phyloP scores from a whole-genome alignment of 2,329 filamentous ascomycete species.

The Fusarium coffeatum region DNA sequence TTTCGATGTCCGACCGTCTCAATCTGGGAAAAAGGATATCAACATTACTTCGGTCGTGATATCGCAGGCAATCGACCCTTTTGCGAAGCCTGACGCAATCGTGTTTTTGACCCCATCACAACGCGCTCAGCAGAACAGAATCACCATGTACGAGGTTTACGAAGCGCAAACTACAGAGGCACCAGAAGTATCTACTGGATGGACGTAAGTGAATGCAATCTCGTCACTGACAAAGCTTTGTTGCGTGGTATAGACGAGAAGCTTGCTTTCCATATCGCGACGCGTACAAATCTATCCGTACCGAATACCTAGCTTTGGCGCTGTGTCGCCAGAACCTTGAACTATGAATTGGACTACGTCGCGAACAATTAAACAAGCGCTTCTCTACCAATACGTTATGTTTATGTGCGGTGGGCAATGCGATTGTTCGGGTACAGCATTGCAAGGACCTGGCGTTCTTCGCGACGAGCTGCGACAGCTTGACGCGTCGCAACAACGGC shows the following conservation, averaged over 20 bases:
- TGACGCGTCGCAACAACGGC: neutral
- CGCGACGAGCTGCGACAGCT: neutral
- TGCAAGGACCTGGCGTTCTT: neutral
- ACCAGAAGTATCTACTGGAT: neutral
- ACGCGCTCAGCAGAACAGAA: neutral
- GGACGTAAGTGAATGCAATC: neutral
- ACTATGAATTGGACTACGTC: neutral
- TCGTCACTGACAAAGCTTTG: neutral
- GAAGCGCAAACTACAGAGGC: neutral
- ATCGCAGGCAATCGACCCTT: no score
- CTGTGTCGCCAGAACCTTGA: no score
- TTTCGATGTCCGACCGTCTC: no score
- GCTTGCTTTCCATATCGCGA: neutral
- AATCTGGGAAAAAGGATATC: no score
- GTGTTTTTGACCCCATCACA: neutral
- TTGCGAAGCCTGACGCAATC: no score
- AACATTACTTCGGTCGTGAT: no score
- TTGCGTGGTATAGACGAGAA: neutral
- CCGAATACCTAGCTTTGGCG: no score
- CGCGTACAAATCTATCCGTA: neutral
- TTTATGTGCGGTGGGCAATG: neutral
- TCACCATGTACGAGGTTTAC: neutral
- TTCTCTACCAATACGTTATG: neutral
- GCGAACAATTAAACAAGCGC: neutral
- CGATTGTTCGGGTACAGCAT: neutral